Base-by-base conservation (phyloP, 257 asterid species). In the Ilex aquifolium region DNA sequence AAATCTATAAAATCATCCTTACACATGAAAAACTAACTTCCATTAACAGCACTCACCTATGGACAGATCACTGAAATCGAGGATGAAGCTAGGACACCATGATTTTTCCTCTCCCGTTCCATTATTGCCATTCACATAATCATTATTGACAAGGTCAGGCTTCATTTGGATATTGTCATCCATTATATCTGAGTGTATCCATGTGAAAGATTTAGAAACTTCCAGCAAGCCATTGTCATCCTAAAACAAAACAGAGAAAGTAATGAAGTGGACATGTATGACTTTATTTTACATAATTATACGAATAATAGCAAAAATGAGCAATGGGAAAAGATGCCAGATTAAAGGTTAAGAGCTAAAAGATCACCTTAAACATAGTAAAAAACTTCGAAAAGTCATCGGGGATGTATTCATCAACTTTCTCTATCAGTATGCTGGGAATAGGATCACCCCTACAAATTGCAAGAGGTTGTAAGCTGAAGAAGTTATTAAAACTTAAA, bases 111-210 rank as follows among this genome's bases (percentile, higher is more conserved):
- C 75, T n/a, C 17, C 70, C 64, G 68, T 67, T 61, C 59, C 58
- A 57, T 61, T 63, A 48, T 75, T 65, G 69, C 73, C 70, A 64
- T 64, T 67, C 10, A 31, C 66, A 44, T 31, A 15, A 68, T 65
- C 68, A 44, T 52, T 67, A 66, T 65, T 79, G 51, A 65, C 70
- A 42, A 46, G 57, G 62, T 76, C 68, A 53, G 83, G 84, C 63
- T 76, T 76, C 97, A 92, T 77, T 80, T 79, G 86, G 74, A 92
- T 73, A 76, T 92, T 92, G 74, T 92, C 99, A 67, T 89, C 96
- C 99, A 92, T 92, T 39, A 92, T 82, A 74, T 89, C 99, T 0
- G 90, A 80, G 86, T 92, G 99, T 79, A 89, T 81, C 99, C 97
- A 92, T 79, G 95, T 80, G 76, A 72, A 83, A 40, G 83, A 72